Evolutionary conservation across 345 rosid genomes (phyloP), one percentile per base, ranked within the genome.

Genomic region (Populus simonii): DNA sequence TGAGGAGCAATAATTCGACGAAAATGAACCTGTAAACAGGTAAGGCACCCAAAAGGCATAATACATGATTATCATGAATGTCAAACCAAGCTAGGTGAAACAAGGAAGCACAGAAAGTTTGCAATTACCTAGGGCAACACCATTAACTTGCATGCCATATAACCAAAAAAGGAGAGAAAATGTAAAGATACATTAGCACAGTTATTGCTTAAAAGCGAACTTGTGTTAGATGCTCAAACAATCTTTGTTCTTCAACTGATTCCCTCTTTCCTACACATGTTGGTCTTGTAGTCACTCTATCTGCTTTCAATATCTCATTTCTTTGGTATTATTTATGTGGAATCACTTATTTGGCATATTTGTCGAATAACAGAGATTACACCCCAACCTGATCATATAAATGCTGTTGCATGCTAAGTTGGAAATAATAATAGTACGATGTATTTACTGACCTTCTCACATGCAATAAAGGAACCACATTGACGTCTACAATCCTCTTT

Each of bases 401-500:
- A 61, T 61, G 12, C 12, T 61, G 66, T 61, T n/a, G 66, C 29
- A 61, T 61, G 66, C 66, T 61, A 47, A 13, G 51, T 13, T 13
- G 66, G 27, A 68, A n/a, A 68, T 51, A 69, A 65, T 49, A 66
- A 59, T 12, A 57, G 68, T 23, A 41, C 17, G n/a, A 49, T 23
- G 47, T 38, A 71, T 39, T 76, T 76, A 75, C 84, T 66, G 47
- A 93, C 99, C 96, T 96, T 96, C 87, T 86, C 97, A 82, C 99
- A 96, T 13, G 98, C 95, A 29, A 92, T 78, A 82, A 87, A 92
- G 49, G 95, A 89, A 73, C 94, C 93, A 70, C 87, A 87, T 83
- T 93, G 97, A 59, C 88, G 93, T 78, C 97, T 86, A 83, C 98
- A 96, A 80, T 96, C 99, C 85, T 93, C 99, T 85, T 96, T 93